Conservation (phyloP, 2,329 filamentous ascomycete species). For the Trichoderma atroviride region DNA sequence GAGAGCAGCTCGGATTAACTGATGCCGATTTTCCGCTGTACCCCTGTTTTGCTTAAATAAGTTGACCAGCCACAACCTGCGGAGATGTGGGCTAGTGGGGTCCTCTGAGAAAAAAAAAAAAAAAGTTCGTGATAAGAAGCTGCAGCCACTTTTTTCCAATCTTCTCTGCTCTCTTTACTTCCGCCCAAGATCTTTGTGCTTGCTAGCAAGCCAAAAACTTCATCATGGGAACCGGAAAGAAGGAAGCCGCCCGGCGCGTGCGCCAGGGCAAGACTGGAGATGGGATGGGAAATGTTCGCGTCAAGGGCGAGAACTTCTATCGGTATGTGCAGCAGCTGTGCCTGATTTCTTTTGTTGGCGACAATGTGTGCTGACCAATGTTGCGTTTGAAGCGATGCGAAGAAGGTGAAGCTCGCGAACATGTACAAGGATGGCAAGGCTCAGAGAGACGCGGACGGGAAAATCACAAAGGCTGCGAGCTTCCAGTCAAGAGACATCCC, state of each 20-base stretch:
- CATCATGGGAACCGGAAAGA: constrained; percentile 86
- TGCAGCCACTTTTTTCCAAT: constrained; percentile 27
- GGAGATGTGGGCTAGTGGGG: constrained; percentile 28
- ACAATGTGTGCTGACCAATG: constrained; percentile 2
- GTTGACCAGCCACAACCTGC: constrained; percentile 24
- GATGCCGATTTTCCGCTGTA: background rate
- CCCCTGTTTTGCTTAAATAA: constrained; percentile 13
- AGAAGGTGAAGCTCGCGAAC: constrained; percentile 86
- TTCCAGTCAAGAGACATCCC: constrained; percentile 84
- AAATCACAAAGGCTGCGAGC: constrained; percentile 80
- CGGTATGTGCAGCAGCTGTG: constrained; percentile 55
- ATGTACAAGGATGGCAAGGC: constrained; percentile 88
- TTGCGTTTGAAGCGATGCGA: constrained; percentile 58
- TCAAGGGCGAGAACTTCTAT: constrained; percentile 99
- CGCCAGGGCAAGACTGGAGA: constrained; percentile 83
- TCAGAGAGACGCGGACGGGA: constrained; percentile 77
- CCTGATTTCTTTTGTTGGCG: background rate
- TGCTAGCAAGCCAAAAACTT: constrained; percentile 31
- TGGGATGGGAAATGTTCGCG: constrained; percentile 88
- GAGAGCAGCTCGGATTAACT: constrained; percentile 24
- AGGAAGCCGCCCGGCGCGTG: constrained; percentile 79
- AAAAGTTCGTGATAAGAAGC: constrained; percentile 28
- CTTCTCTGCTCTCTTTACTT: constrained; percentile 30
- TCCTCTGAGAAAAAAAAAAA: constrained; percentile 27
- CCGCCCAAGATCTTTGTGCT: constrained; percentile 24